Percentiles rank a stretch among this genome's conserved stretches.
Evolutionary conservation across 1,284 basidiomycete species (phyloP).

Genomic region (Taiwanofungus camphoratus): DNA sequence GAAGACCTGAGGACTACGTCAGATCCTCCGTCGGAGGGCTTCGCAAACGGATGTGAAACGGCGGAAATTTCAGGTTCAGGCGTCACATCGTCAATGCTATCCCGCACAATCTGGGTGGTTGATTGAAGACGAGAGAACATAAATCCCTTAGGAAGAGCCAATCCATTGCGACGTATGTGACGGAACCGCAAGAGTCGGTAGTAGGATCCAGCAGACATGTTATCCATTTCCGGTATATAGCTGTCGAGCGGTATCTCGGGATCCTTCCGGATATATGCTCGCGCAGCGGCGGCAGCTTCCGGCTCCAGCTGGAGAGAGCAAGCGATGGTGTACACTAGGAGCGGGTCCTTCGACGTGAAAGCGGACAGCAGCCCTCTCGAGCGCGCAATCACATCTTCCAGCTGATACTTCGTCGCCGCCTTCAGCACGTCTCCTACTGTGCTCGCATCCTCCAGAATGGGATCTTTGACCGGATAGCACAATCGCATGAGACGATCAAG

Average conservation of each 20-base stretch:
- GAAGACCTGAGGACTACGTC: constrained; percentile 8
- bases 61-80: background rate
- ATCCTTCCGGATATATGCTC: background rate
- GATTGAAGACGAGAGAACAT: background rate
- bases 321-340: constrained; percentile 30
- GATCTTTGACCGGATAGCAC: constrained; percentile 16
- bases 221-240: constrained; percentile 13
- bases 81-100: background rate
- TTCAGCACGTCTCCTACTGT: background rate
- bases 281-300: constrained; percentile 1
- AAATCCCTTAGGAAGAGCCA: background rate
- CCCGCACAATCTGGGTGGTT: background rate
- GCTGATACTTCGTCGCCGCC: constrained; percentile 14
- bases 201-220: constrained; percentile 9
- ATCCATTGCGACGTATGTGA: background rate
- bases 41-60: background rate
- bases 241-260: background rate
- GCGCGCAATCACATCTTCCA: background rate
- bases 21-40: background rate
- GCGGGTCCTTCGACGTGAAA: constrained; percentile 18
- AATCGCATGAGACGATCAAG: constrained; percentile 14
- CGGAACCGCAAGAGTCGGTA: constrained; percentile 9
- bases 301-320: constrained; percentile 20
- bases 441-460: background rate
- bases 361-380: constrained; percentile 1